A percentile compares a stretch with the other conserved stretches of the same genome.
Conservation (phyloP, 495 filamentous ascomycete species). For the Penicillium roqueforti region DNA sequence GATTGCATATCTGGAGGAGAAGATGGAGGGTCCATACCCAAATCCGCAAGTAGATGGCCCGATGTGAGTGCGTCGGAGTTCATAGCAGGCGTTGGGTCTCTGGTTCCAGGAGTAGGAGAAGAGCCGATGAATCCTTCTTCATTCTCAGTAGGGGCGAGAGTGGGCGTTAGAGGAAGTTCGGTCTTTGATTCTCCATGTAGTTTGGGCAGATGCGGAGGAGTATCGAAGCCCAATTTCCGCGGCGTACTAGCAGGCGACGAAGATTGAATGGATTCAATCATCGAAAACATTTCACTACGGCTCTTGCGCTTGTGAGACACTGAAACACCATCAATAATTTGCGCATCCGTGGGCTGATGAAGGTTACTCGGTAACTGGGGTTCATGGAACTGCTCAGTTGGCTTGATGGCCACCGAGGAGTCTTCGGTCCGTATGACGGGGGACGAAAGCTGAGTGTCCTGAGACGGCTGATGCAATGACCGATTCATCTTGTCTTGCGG, state of each 20-base stretch:
- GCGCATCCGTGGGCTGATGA: slow-evolving; percentile 1
- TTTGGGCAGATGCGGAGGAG: slow-evolving; percentile 30
- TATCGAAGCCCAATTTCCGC: slow-evolving; percentile 34
- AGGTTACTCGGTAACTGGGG: slow-evolving; percentile 12
- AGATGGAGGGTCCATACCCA: slow-evolving; percentile 31
- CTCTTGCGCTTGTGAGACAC: slow-evolving; percentile 48
- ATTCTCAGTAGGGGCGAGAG: slow-evolving; percentile 35
- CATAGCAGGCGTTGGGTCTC: slow-evolving; percentile 29
- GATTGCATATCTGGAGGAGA: slow-evolving; percentile 37
- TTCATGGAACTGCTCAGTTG: slow-evolving; percentile 10
- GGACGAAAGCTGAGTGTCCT: slow-evolving; percentile 20
- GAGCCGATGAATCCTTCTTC: slow-evolving; percentile 67
- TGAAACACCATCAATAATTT: not conserved
- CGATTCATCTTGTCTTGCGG: not conserved
- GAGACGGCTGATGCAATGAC: not conserved
- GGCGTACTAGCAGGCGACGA: slow-evolving; percentile 44
- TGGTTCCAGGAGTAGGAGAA: slow-evolving; percentile 71
- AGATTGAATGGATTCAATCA: slow-evolving; percentile 68
- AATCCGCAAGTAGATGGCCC: not conserved
- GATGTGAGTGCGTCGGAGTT: slow-evolving; percentile 13
- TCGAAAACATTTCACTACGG: slow-evolving; percentile 53
- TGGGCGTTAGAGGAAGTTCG: slow-evolving; percentile 47
- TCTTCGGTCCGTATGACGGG: slow-evolving; percentile 20
- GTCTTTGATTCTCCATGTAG: slow-evolving; percentile 18
- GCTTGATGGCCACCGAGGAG: not conserved